These are phyloP conservation scores for Aspergillus conjunctus DNA, from an alignment of 495 filamentous ascomycete genomes.

Conservation along the genomic window DNA sequence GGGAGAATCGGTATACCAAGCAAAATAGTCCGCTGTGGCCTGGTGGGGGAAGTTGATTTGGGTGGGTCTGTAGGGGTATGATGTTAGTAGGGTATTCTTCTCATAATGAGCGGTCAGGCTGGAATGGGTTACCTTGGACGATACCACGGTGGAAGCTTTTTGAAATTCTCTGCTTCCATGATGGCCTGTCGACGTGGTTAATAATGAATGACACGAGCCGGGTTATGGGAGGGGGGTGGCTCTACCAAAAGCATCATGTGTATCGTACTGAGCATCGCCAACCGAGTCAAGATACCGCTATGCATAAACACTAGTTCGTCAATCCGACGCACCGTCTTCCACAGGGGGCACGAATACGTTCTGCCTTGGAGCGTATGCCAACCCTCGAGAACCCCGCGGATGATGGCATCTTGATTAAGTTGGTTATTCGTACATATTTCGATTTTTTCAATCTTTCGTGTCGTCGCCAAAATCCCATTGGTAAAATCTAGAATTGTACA, in stretches of 20 bases:
- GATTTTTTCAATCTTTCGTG: too few species aligned
- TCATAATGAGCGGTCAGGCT: background rate
- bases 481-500: too few species aligned
- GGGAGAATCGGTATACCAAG: background rate
- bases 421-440: background rate
- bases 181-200: background rate
- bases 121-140: background rate
- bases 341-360: background rate
- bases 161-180: too few species aligned
- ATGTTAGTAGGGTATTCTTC: too few species aligned
- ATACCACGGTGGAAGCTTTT: background rate
- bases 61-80: too few species aligned
- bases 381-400: background rate
- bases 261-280: background rate
- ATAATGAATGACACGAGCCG: background rate
- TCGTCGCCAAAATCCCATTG: too few species aligned
- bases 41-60: background rate
- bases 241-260: background rate
- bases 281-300: background rate
- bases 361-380: background rate
- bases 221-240: background rate
- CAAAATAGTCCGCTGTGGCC: background rate
- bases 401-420: background rate
- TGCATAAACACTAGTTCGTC: background rate
- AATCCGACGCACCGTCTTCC: background rate